phyloP scores from a whole-genome alignment of 768 basidiomycete genomes.

The Rhizopogon rudus region DNA sequence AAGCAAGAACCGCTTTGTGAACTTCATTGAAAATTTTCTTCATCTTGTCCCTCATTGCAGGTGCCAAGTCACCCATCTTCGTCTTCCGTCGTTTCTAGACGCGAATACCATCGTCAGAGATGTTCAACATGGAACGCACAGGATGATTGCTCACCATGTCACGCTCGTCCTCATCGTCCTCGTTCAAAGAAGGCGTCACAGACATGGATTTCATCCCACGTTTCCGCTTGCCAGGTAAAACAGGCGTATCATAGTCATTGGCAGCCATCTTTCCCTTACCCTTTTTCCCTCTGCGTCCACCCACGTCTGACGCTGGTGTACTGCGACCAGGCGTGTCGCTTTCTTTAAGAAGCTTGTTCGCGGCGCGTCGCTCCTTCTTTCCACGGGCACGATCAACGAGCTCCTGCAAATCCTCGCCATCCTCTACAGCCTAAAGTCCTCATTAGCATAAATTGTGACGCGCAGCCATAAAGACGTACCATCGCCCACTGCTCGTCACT shows the following conservation, averaged over 20 bases:
- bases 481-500: constrained; percentile 92
- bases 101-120: constrained; percentile 1
- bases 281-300: constrained; percentile 47
- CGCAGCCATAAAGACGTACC: constrained; percentile 35
- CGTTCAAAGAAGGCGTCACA: constrained; percentile 66
- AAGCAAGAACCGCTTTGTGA: constrained; percentile 65
- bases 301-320: constrained; percentile 60
- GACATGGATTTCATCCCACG: constrained; percentile 69
- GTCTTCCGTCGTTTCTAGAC: constrained; percentile 83
- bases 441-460: neutral
- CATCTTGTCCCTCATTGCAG: constrained; percentile 66
- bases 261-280: constrained; percentile 53
- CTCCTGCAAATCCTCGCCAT: constrained; percentile 77
- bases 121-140: neutral
- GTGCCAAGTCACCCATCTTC: constrained; percentile 52
- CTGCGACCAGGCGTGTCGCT: constrained; percentile 56
- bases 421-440: constrained; percentile 58
- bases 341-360: constrained; percentile 55
- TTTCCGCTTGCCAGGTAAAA: constrained; percentile 62
- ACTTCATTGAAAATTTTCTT: constrained; percentile 80
- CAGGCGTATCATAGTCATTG: constrained; percentile 41
- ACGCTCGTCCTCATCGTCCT: constrained; percentile 78
- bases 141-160: constrained; percentile 45
- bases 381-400: constrained; percentile 60
- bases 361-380: constrained; percentile 58